These are phyloP conservation scores for Heritiera littoralis DNA, from an alignment of 345 rosid species.

Conservation along the genomic window DNA sequence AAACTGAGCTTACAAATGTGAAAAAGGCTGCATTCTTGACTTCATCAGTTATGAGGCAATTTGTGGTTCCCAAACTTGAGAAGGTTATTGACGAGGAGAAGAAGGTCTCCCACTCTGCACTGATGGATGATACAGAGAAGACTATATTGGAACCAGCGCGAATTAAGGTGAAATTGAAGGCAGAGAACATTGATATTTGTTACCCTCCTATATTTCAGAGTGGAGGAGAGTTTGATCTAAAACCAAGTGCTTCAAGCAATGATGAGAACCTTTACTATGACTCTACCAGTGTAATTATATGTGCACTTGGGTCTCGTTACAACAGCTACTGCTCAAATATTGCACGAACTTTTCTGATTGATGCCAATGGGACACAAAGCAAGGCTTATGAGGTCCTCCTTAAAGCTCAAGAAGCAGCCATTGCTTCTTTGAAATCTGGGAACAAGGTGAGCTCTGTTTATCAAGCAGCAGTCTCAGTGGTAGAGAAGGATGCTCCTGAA, in stretches of 20 bases:
- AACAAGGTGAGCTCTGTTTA: conserved; percentile 40
- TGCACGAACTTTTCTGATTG: conserved; percentile 49
- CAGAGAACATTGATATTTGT: conserved; percentile 57
- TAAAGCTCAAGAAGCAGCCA: conserved; percentile 54
- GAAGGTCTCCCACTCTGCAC: conserved; percentile 49
- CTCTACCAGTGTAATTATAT: conserved; percentile 51
- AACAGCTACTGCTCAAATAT: conserved; percentile 57
- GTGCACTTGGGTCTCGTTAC: conserved; percentile 50
- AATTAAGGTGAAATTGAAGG: conserved; percentile 48
- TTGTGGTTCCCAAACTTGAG: conserved; percentile 62
- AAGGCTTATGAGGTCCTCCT: conserved; percentile 56
- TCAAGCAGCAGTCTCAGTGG: conserved; percentile 44
- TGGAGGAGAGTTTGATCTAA: conserved; percentile 51
- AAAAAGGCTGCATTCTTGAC: conserved; percentile 52
- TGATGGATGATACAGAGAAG: conserved; percentile 55
- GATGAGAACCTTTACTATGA: conserved; percentile 45
- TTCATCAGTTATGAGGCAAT: conserved; percentile 40
- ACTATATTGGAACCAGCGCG: conserved; percentile 47
- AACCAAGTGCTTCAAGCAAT: conserved; percentile 55
- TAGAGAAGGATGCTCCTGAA: conserved; percentile 47
- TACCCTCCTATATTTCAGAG: conserved; percentile 64
- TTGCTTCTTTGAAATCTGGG: conserved; percentile 45
- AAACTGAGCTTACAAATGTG: conserved; percentile 41
- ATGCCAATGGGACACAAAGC: conserved; percentile 50
- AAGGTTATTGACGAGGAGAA: conserved; percentile 56